These are phyloP conservation scores for Colletotrichum godetiae DNA, from an alignment of 2,329 filamentous ascomycete species.

Conservation along the genomic window DNA sequence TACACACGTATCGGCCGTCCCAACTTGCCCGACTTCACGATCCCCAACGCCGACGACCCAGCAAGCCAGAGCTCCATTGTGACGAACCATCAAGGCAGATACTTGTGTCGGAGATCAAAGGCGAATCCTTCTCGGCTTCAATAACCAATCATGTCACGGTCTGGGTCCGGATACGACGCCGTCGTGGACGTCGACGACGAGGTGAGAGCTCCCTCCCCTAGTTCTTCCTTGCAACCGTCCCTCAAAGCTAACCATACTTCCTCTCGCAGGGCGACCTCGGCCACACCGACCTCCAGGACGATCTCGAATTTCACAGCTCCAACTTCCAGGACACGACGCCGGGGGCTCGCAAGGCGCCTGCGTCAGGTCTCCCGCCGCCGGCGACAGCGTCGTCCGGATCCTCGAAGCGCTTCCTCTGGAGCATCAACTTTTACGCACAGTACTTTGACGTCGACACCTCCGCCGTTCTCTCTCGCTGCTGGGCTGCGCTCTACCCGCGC, in stretches of 20 bases:
- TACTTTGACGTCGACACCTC: conserved; percentile 99
- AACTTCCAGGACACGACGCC: conserved; percentile 75
- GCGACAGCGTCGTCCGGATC: conserved; percentile 60
- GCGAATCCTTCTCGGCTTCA: background rate
- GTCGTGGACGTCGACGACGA: conserved; percentile 98
- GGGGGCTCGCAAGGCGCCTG: conserved; percentile 58
- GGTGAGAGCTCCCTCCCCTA: conserved; percentile 61
- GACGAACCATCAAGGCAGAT: background rate
- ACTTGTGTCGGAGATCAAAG: background rate
- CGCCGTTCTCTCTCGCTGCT: conserved; percentile 87
- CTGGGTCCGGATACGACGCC: conserved; percentile 86
- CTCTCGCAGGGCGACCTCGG: conserved; percentile 86
- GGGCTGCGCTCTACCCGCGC: conserved; percentile 88
- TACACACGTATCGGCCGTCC: background rate
- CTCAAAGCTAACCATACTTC: conserved; percentile 34
- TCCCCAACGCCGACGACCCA: background rate
- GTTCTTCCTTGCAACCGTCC: background rate
- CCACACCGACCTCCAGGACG: conserved; percentile 97
- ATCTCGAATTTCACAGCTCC: conserved; percentile 98
- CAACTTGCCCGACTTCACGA: background rate
- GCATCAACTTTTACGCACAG: conserved; percentile 91
- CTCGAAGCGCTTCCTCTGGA: conserved; percentile 92
- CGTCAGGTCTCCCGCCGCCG: conserved; percentile 64
- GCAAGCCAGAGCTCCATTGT: background rate
- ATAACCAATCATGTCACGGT: conserved; percentile 72